phyloP scores from a whole-genome alignment of 2,329 filamentous ascomycete species.

The Xylariaceae sp. region DNA sequence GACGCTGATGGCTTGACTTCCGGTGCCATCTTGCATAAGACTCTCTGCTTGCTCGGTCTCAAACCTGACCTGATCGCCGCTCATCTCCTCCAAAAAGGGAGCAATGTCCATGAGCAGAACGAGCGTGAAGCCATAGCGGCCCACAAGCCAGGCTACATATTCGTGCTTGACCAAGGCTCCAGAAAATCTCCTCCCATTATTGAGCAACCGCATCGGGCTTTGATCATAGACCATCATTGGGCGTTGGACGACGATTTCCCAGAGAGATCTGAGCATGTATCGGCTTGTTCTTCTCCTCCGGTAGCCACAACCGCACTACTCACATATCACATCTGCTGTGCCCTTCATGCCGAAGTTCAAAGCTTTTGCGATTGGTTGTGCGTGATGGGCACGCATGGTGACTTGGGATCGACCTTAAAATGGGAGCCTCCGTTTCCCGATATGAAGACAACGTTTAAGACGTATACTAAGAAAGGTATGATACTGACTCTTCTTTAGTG shows the following conservation, averaged over 20 bases:
- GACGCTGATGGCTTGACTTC: constrained; percentile 66
- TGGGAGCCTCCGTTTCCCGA: constrained; percentile 67
- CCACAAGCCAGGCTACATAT: constrained; percentile 53
- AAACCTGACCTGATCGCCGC: constrained; percentile 50
- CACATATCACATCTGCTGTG: constrained; percentile 61
- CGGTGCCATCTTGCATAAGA: constrained; percentile 61
- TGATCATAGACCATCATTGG: constrained; percentile 67
- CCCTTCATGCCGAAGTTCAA: constrained; percentile 50
- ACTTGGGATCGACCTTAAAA: constrained; percentile 62
- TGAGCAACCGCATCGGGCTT: constrained; percentile 44
- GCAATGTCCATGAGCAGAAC: constrained; percentile 52
- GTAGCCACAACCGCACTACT: constrained; percentile 64
- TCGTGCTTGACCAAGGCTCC: constrained; percentile 66
- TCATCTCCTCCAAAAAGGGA: constrained; percentile 60
- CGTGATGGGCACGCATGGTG: constrained; percentile 63
- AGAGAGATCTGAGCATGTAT: constrained; percentile 51
- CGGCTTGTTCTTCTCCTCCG: constrained; percentile 62
- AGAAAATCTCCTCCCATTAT: constrained; percentile 53
- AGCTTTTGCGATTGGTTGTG: constrained; percentile 59
- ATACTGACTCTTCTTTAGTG: too few relatives aligned
- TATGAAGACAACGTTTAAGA: constrained; percentile 59
- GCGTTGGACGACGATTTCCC: constrained; percentile 56
- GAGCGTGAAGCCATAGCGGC: constrained; percentile 52
- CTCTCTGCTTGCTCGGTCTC: constrained; percentile 58
- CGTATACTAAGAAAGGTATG: constrained; percentile 58